Evolutionary conservation across 2,329 filamentous ascomycete genomes (phyloP), one percentile per base, ranked within the genome.

Genomic region (Diatrype stigma): DNA sequence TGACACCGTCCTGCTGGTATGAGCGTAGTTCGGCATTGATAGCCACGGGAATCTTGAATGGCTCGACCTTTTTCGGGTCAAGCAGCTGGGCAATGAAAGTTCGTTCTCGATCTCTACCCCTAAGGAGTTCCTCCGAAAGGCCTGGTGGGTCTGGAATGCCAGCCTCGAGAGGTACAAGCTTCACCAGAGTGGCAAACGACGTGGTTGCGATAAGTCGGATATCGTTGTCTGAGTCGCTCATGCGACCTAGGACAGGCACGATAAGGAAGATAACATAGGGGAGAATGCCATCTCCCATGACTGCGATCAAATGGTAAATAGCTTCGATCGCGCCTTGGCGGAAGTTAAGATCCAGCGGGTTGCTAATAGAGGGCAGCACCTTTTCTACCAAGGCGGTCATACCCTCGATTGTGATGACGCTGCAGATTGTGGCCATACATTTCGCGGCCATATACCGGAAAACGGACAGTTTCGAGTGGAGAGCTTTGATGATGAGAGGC

Each of bases 201-300:
- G 94, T 99, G 0, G 94, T 99, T 3, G 94, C 91, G 50, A 99
- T 87, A 6, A 97, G 80, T 49, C 94, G 87, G 49, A 99, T 89
- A 65, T 97, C 94, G 57, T 95, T 93, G 66, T 99, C 93, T 0
- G 93, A 96, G 68, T 99, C 94, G 66, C 94, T 97, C 94, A 99
- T 99, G 42, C 94, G 86, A 49, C 94, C 94, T 47, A 99, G 80
- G 3, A 99, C 94, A 14, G 94, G 94, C 12, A 97, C 95, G 52
- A 99, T 95, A 58, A 99, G 82, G 82, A 99, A 99, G 63, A 99
- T 96, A 56, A 99, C 94, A 64, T 99, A 99, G 3, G 95, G 94
- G 28, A 99, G 73, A 51, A 99, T 99, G 35, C 84, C 82, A 66
- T 97, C 94, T 55, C 96, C 94, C 94, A 99, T 99, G 47, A 96